Conservation (phyloP, 805 yeast species). For the Geotrichum ghanense region DNA sequence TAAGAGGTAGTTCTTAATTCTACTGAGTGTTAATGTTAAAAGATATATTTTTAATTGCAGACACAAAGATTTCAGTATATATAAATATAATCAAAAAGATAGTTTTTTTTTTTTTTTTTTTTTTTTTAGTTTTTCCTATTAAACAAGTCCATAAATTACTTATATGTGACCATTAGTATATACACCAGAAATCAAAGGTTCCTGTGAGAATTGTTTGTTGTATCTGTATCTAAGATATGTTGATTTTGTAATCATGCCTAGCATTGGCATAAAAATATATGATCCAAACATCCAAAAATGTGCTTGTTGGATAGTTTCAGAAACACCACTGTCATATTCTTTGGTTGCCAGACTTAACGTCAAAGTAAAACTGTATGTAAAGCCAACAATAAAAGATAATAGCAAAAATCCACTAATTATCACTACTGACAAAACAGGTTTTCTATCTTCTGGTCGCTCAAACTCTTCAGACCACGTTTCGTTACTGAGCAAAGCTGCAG, state of each 20-base stretch:
- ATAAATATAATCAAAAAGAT: no score
- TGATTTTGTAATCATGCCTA: not conserved
- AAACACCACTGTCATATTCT: not conserved
- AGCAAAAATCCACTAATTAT: not conserved
- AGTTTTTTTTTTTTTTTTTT: no score
- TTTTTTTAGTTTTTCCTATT: no score
- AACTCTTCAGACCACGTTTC: not conserved
- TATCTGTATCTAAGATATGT: not conserved
- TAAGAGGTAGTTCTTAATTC: no score
- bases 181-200: not conserved
- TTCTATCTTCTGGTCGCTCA: not conserved
- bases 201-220: constrained; percentile 1
- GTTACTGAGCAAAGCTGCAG: not conserved
- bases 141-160: no score
- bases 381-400: not conserved
- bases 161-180: not conserved
- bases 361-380: not conserved
- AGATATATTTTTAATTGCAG: no score
- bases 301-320: not conserved
- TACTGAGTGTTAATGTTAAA: no score
- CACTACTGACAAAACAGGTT: not conserved
- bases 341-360: not conserved
- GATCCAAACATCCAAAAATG: not conserved
- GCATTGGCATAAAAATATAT: not conserved
- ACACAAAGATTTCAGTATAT: no score